Base-by-base conservation (phyloP, 2,329 filamentous ascomycete species). In the Pseudogymnoascus sp. region DNA sequence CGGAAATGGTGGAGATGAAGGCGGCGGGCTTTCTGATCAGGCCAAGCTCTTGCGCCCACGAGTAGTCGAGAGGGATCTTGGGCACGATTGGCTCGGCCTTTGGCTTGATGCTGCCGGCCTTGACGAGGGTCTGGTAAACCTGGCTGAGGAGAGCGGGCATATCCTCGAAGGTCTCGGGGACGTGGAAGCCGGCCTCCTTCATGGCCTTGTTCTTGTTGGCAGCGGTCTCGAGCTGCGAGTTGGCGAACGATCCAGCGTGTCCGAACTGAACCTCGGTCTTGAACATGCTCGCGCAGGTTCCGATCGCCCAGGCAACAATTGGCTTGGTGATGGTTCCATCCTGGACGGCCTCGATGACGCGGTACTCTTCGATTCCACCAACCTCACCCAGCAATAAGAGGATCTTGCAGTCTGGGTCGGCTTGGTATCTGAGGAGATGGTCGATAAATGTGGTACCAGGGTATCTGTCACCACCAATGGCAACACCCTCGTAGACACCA, bases 251-350 rank as follows among this genome's bases (percentile, higher is more conserved):
- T 80, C 95, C 95, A 73, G 95, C 95, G 82, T 99, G 95, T 74
- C 95, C 95, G 81, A 99, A 99, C 80, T 99, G 95, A 53, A 99
- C 95, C 83, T 99, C 95, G 42, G 95, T 99, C 89, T 96, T 97
- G 84, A 99, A 96, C 92, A 99, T 95, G 85, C 91, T 93, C 68
- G 95, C 95, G 79, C 96, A 97, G 73, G 95, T 99, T 83, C 95
- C 95, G 74, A 99, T 99, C 70, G 95, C 95, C 95, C 95, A 99
- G 46, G 95, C 95, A 66, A 99, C 93, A 74, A 99, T 95, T 73
- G 95, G 95, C 88, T 99, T 99, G 77, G 89, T 99, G 78, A 99
- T 96, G 75, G 85, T 79, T 73, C 95, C 95, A 69, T 89, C 84
- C 87, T 97, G 95, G 72, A 99, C 91, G 66, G 95, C 95, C 75